A percentile compares a stretch with the other conserved stretches of the same genome.
phyloP scores from a whole-genome alignment of 305 asterid genomes.

The Fraxinus dipetala region DNA sequence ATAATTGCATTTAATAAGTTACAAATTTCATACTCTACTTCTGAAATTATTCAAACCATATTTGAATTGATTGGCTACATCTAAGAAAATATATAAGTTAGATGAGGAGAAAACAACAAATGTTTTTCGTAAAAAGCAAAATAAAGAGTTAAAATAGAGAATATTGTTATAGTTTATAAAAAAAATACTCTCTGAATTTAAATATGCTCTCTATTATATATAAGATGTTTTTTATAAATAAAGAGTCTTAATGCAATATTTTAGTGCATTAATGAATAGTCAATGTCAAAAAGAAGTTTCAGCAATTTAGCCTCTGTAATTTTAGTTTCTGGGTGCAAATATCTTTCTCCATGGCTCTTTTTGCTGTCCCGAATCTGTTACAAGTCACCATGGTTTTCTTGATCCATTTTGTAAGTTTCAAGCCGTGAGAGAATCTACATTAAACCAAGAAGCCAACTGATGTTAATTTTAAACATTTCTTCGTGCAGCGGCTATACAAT shows the following conservation, averaged over 20 bases:
- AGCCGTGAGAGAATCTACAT: background rate
- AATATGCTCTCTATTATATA: background rate
- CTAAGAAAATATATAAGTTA: background rate
- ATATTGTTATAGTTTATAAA: background rate
- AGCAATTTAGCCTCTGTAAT: background rate
- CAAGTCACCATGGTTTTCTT: background rate
- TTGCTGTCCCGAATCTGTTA: background rate
- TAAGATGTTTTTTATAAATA: background rate
- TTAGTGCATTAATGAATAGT: background rate
- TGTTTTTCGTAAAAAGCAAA: background rate
- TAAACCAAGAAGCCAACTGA: slow-evolving; percentile 12
- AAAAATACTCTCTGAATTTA: background rate
- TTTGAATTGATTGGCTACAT: background rate
- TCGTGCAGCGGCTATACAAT: slow-evolving; percentile 57
- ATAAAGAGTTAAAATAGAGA: background rate
- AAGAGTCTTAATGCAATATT: background rate
- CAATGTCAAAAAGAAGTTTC: background rate
- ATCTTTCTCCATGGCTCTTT: background rate
- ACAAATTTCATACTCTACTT: background rate
- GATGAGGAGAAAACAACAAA: background rate
- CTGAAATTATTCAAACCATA: background rate
- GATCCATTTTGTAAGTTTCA: background rate
- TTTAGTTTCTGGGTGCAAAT: background rate
- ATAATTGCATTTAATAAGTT: background rate
- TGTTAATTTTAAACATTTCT: slow-evolving; percentile 11